Conservation (phyloP, 2,329 filamentous ascomycete species). For the Monosporascus sp. region DNA sequence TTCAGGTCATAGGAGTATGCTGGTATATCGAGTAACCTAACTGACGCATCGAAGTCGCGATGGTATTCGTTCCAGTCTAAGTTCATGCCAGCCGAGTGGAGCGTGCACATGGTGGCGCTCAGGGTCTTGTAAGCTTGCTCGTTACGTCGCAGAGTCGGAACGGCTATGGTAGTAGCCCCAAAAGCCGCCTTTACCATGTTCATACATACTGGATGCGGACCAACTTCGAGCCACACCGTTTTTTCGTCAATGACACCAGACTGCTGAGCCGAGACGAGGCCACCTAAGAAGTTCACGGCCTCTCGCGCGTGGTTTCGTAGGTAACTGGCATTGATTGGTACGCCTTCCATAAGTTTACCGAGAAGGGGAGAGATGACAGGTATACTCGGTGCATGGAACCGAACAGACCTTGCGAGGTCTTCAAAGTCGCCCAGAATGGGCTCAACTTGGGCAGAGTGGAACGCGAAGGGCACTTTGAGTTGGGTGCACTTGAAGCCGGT, state of each 20-base stretch:
- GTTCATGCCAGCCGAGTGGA: conserved; percentile 53
- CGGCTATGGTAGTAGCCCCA: conserved; percentile 46
- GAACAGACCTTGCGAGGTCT: conserved; percentile 44
- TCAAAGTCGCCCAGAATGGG: conserved; percentile 59
- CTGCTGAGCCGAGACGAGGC: conserved; percentile 53
- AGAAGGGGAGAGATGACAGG: conserved; percentile 65
- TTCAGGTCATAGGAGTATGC: conserved; percentile 66
- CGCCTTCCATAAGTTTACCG: conserved; percentile 54
- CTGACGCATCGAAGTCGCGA: conserved; percentile 51
- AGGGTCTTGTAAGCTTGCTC: conserved; percentile 63
- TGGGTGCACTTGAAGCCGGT: conserved; percentile 56
- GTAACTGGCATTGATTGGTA: conserved; percentile 56
- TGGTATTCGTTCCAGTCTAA: conserved; percentile 66
- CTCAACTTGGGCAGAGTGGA: conserved; percentile 62
- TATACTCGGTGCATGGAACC: conserved; percentile 50
- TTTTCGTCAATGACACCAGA: conserved; percentile 58
- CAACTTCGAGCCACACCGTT: conserved; percentile 68
- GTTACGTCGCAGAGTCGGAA: conserved; percentile 57
- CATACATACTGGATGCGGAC: conserved; percentile 67
- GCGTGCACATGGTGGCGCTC: conserved; percentile 48
- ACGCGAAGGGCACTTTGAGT: conserved; percentile 62
- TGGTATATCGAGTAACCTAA: conserved; percentile 60
- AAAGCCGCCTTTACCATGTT: conserved; percentile 65
- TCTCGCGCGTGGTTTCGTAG: conserved; percentile 62
- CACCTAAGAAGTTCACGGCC: conserved; percentile 64